Evolutionary conservation across 2,329 filamentous ascomycete genomes (phyloP), one percentile per base, ranked within the genome.

Genomic region (Blastomyces parvus): DNA sequence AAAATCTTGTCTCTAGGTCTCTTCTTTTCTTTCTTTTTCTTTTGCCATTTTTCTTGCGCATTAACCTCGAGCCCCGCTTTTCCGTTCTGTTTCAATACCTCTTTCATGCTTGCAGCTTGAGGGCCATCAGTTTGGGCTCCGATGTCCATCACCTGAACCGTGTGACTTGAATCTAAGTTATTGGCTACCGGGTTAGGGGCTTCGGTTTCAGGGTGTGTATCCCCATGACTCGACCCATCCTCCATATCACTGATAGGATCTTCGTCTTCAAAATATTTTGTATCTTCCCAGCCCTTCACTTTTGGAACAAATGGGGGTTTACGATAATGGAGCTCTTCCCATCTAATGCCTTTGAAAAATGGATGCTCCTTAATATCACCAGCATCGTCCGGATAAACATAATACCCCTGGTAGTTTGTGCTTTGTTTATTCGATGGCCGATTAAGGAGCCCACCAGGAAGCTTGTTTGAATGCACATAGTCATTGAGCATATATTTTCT

Each of bases 291-390:
- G 38, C 80, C 79, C 48, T 80, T 80, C 30, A 97, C 86, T 11
- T 85, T 82, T 0, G 93, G 93, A 0, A 95, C 79, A 70, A 95
- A 93, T 0, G 92, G 92, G 0, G 93, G 92, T 9, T 79, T 79
- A 62, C 85, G 82, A 42, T 83, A 76, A 70, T 94, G 88, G 19
- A 96, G 76, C 0, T 83, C 83, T 17, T 88, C 84, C 94, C 91
- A 97, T 0, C 85, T 83, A 19, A 95, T 84, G 59, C 86, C 85
- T 63, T 82, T 82, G 78, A 97, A 97, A 83, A 93, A 97, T 13
- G 85, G 84, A 75, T 97, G 94, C 3, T 82, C 77, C 73, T 95
- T 97, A 79, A 97, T 95, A 62, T 97, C 91, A 67, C 89, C 85
- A 1, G 90, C 92, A 70, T 96, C 92, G 65, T 94, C 84, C 0